Base-by-base conservation (phyloP, 2,329 filamentous ascomycete species). In the Aschersonia sp. region DNA sequence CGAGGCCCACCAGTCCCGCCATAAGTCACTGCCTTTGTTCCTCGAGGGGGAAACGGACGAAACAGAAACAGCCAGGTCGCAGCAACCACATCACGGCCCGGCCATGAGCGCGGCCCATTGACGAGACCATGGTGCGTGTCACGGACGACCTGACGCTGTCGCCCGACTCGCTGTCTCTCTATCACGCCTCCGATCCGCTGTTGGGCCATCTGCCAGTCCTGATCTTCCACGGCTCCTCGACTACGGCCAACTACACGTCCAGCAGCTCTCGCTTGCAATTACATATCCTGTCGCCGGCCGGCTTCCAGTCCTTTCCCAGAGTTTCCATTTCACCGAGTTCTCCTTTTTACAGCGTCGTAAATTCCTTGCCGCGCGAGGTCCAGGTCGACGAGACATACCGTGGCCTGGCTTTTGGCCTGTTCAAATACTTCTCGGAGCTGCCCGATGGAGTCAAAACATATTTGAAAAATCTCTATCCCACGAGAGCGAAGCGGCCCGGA, bases 321-420 rank as follows among this genome's bases (percentile, higher is more conserved):
- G 79, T 98, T 55, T 94, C 90, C 51, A 83, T 97, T 54, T 94
- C 90, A 30, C 92, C 92, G 43, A 94, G 85, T 59, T 95, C 90
- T 44, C 81, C 87, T 46, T 84, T 94, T 59, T 97, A 97, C 65
- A 77, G 81, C 54, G 90, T 89, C 47, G 92, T 98, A 63, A 82
- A 86, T 61, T 81, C 89, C 62, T 76, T 98, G 42, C 88, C 92
- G 41, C 83, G 88, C 60, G 90, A 95, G 62, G 88, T 89, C 65
- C 92, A 97, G 69, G 90, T 90, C 58, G 90, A 97, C 62, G 90
- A 97, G 65, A 74, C 94, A 53, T 94, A 84, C 66, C 82, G 92
- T 43, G 92, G 84, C 14, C 74, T 98, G 48, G 92, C 90, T 44
- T 94, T 97, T 64, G 88, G 87, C 48, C 73, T 98, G 55, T 84